Evolutionary conservation across 139 green algal species (phyloP).

Genomic region (Bryopsis sp.): DNA sequence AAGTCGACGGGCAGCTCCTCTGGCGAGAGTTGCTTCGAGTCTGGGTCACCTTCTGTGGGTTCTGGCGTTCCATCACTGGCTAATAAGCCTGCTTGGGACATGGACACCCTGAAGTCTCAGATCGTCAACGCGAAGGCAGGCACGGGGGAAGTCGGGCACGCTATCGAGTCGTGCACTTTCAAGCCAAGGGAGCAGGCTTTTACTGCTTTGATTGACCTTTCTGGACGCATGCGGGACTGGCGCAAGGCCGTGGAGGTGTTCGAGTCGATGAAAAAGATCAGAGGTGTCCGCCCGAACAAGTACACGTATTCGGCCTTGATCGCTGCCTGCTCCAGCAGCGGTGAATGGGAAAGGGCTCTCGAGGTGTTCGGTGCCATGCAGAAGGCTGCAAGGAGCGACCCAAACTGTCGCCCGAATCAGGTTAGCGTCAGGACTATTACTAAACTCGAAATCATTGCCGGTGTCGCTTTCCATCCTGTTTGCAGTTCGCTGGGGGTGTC

Average conservation of each 20-base stretch:
- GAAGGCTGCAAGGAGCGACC: constrained; percentile 18
- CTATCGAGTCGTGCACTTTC: constrained; percentile 18
- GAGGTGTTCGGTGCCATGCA: constrained; percentile 38
- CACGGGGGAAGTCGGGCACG: constrained; percentile 22
- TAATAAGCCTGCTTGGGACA: constrained; percentile 27
- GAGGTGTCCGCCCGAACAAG: constrained; percentile 28
- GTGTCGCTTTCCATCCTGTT: too few species aligned
- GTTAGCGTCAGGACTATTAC: too few species aligned
- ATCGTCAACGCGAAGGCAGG: constrained; percentile 21
- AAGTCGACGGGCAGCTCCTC: too few species aligned
- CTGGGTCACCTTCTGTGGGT: too few species aligned
- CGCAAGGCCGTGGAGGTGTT: constrained; percentile 35
- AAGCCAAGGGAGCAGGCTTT: constrained; percentile 34
- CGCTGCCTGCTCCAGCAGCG: constrained; percentile 19
- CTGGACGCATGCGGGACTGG: constrained; percentile 27
- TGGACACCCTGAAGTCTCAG: constrained; percentile 25
- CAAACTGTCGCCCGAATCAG: constrained; percentile 16
- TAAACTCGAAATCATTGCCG: too few species aligned
- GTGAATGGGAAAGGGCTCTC: constrained; percentile 24
- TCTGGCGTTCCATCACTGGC: too few species aligned
- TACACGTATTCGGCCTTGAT: constrained; percentile 49
- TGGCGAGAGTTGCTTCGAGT: too few species aligned
- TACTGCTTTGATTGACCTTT: constrained; percentile 37
- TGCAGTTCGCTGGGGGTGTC: too few species aligned
- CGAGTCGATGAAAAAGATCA: constrained; percentile 27